Evolutionary conservation across 768 basidiomycete species (phyloP).

Genomic region (Macrolepiota fuliginosa): DNA sequence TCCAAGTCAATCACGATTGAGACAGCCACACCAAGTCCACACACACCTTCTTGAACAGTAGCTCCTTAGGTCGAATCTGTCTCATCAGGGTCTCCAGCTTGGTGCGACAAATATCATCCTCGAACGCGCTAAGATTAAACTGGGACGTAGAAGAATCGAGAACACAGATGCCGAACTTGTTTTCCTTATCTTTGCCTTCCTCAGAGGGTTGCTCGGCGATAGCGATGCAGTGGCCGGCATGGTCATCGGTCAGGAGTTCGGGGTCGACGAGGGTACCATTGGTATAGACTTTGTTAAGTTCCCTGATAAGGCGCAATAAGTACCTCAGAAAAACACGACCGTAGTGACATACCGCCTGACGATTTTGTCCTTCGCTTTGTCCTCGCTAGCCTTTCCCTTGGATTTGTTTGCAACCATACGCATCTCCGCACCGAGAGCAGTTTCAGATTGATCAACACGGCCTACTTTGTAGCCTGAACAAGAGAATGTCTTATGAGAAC

Average conservation of each 20-base stretch:
- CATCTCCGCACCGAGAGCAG: constrained; percentile 96
- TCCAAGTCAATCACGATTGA: not conserved
- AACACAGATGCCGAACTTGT: constrained; percentile 84
- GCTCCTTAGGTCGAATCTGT: constrained; percentile 87
- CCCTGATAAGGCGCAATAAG: constrained; percentile 40
- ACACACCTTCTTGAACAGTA: constrained; percentile 83
- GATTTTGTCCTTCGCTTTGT: constrained; percentile 78
- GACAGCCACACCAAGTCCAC: not conserved
- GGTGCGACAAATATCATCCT: constrained; percentile 91
- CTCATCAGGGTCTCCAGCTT: constrained; percentile 91
- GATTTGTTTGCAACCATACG: constrained; percentile 72
- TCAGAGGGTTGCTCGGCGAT: constrained; percentile 64
- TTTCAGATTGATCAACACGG: constrained; percentile 95
- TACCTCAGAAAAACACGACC: not conserved
- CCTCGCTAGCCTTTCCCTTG: constrained; percentile 54
- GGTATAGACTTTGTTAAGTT: constrained; percentile 94
- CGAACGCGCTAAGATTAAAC: constrained; percentile 86
- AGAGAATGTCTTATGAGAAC: not conserved
- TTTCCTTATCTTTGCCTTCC: constrained; percentile 37
- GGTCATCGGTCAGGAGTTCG: constrained; percentile 84
- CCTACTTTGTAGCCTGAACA: constrained; percentile 86
- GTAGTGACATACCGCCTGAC: constrained; percentile 61
- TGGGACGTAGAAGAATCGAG: constrained; percentile 95
- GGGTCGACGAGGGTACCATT: constrained; percentile 94
- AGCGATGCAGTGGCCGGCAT: constrained; percentile 92